A percentile compares a stretch with the other conserved stretches of the same genome.
These are phyloP conservation scores for Coemansia sp. DNA, from an alignment of 192 early-diverging fungal genomes.

Conservation along the genomic window DNA sequence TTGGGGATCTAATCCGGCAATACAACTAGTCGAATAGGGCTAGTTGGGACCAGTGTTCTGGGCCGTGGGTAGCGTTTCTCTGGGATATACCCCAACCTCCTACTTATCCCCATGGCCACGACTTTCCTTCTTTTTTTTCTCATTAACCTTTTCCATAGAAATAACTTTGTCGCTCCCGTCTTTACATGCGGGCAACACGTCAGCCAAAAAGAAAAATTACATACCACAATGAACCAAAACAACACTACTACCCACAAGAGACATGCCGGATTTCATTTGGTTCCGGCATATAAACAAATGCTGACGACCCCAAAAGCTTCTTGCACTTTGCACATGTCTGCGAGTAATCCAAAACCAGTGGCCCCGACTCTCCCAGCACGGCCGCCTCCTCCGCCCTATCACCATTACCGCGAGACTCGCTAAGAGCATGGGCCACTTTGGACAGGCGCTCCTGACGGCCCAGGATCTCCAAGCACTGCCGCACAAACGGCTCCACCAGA, in stretches of 20 bases:
- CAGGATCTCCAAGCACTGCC: slow-evolving; percentile 6
- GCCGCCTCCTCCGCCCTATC: background rate
- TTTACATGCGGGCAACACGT: background rate
- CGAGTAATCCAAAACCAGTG: slow-evolving; percentile 24
- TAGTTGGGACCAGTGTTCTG: too few relatives aligned
- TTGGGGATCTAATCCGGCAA: too few relatives aligned
- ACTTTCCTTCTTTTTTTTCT: too few relatives aligned
- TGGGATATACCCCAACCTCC: too few relatives aligned
- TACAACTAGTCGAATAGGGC: too few relatives aligned
- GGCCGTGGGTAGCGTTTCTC: too few relatives aligned
- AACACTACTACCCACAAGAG: slow-evolving; percentile 11
- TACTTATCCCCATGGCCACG: too few relatives aligned
- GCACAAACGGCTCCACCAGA: slow-evolving; percentile 23
- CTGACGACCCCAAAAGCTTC: slow-evolving; percentile 43
- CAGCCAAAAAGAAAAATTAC: background rate
- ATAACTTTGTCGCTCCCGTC: too few relatives aligned
- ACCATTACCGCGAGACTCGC: slow-evolving; percentile 1
- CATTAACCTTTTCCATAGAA: too few relatives aligned
- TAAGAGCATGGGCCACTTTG: slow-evolving; percentile 5
- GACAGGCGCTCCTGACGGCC: slow-evolving; percentile 1
- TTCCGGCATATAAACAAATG: slow-evolving; percentile 25
- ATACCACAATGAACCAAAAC: background rate
- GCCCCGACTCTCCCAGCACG: background rate
- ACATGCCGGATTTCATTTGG: slow-evolving; percentile 24
- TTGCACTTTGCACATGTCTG: slow-evolving; percentile 40